Percentiles rank a stretch among this genome's conserved stretches.
phyloP scores from a whole-genome alignment of 75 land plant genomes.

The Picea sitchensis region DNA sequence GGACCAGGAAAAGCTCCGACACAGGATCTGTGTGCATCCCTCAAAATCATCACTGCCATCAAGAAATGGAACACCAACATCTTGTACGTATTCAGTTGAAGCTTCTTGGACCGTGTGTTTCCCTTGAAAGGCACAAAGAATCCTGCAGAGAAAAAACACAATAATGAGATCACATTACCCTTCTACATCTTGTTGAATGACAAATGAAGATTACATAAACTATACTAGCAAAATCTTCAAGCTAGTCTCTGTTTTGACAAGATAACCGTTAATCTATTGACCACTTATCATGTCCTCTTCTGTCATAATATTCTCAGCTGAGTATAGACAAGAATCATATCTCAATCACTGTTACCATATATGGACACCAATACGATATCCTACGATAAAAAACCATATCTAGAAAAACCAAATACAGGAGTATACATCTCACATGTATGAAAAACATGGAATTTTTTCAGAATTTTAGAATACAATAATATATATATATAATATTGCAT shows the following conservation, averaged over 20 bases:
- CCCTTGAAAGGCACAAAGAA: conserved; percentile 74
- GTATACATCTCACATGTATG: too few species aligned
- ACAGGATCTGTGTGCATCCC: conserved; percentile 26
- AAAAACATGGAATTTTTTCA: too few species aligned
- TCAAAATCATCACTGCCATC: conserved; percentile 5
- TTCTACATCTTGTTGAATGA: neutral
- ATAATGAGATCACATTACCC: neutral
- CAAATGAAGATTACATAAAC: neutral
- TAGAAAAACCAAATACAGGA: too few species aligned
- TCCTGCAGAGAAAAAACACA: conserved; percentile 37
- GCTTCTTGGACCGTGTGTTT: conserved; percentile 42
- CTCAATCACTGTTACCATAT: neutral
- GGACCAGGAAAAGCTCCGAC: conserved; percentile 45
- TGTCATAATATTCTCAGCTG: neutral
- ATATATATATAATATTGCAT: too few species aligned
- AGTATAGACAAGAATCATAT: neutral
- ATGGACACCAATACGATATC: too few species aligned
- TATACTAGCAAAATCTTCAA: neutral
- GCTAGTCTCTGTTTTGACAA: neutral
- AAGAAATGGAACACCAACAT: neutral
- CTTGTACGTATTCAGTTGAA: conserved; percentile 8
- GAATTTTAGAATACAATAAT: too few species aligned
- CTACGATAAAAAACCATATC: too few species aligned
- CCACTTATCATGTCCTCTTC: neutral
- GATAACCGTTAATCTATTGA: neutral